Conservation (phyloP, 345 rosid species). For the Anastatica hierochuntica region DNA sequence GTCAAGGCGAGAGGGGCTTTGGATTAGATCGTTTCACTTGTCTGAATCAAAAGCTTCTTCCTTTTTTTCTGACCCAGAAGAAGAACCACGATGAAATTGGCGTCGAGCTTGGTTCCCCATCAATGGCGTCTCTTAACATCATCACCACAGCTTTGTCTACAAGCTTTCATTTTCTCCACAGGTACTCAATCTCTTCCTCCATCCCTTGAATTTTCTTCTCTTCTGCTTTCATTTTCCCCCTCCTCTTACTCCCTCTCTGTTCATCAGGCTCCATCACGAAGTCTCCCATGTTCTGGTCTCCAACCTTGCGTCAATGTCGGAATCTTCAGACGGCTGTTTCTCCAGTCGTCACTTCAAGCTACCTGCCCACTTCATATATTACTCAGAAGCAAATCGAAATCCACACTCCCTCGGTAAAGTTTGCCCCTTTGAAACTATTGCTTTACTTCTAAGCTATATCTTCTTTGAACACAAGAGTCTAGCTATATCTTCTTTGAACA, state of each 20-base stretch:
- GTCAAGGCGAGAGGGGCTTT: no score
- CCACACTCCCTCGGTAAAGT: slow-evolving; percentile 14
- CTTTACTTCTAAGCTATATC: not conserved
- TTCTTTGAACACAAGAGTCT: no score
- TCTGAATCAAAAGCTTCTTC: no score
- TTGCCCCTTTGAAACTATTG: no score
- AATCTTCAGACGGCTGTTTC: slow-evolving; percentile 42
- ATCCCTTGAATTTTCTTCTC: no score
- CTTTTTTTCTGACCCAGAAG: not conserved
- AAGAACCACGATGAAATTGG: slow-evolving; percentile 23
- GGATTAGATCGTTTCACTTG: no score
- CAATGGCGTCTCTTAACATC: slow-evolving; percentile 27
- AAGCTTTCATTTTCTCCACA: slow-evolving; percentile 13
- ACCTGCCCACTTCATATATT: slow-evolving; percentile 37
- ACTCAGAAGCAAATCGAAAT: slow-evolving; percentile 26
- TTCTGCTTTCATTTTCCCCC: no score
- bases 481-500: no score
- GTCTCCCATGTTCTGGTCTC: no score
- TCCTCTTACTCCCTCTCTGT: no score
- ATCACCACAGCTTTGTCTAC: slow-evolving; percentile 15
- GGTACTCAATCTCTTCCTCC: no score
- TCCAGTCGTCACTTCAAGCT: slow-evolving; percentile 46
- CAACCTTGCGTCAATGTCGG: slow-evolving; percentile 37
- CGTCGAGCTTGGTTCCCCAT: slow-evolving; percentile 25
- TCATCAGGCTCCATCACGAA: slow-evolving; percentile 13